Base-by-base conservation (phyloP, 441 rosid genomes). In the Viola pubescens region DNA sequence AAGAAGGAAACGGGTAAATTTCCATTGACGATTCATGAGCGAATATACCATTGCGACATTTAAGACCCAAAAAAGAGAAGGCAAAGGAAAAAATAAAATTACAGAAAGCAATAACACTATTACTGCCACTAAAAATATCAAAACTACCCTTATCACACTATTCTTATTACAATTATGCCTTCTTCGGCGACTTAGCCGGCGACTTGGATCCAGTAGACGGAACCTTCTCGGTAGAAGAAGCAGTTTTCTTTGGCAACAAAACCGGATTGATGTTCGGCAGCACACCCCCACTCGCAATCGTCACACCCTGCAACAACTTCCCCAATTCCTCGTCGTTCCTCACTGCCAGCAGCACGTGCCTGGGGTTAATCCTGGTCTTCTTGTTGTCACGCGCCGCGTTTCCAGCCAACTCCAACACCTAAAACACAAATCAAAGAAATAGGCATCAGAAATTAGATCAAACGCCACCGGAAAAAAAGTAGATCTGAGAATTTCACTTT, bases 241-340 rank as follows among this genome's bases (percentile, higher is more conserved):
- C 54, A n/a, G 54, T 37, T 58, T 62, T 71, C 67, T 66, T 71
- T 0, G 75, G 75, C 40, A 71, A 12, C 5, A 71, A 67, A 11
- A 71, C 54, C 2, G 70, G 70, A 37, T 65, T 70, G 8, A 70
- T 70, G 54, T 70, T 70, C 0, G 75, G 75, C 1, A 71, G 37
- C 11, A 71, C 71, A 0, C 70, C 70, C 1, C 75, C 71, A 7
- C 54, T 65, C 0, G 70, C 67, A 42, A 71, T 71, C 3, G 75
- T 71, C 11, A 71, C 75, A 0, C 71, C 75, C 9, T 65, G 67
- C 1, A 71, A 59, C 59, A 66, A 56, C 58, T 71, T 66, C 48
- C 75, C 75, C 34, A 71, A 48, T 26, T 71, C 75, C 12, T 71
- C 70, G 6, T 71, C 75, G 48, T 71, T 71, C 52, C 75, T 66